These are phyloP conservation scores for Begonia peltatifolia DNA, from an alignment of 306 rosid genomes.

Conservation along the genomic window DNA sequence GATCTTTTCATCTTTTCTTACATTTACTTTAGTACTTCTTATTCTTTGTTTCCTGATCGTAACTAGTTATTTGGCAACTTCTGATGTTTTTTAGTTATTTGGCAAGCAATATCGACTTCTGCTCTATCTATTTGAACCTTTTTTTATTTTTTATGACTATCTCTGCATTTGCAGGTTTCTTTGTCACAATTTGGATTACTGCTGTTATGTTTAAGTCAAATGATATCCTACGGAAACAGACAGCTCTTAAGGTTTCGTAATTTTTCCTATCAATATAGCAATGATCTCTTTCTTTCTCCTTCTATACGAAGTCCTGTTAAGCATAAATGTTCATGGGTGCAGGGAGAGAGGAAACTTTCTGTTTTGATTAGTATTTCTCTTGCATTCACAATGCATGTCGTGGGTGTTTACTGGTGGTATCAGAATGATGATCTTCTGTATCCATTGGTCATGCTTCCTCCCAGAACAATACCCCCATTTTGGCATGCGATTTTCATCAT, in stretches of 20 bases:
- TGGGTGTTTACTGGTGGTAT: slow-evolving; percentile 95
- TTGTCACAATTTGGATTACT: slow-evolving; percentile 74
- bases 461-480: slow-evolving; percentile 76
- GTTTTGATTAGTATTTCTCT: slow-evolving; percentile 57
- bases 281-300: background rate
- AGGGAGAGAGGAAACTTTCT: slow-evolving; percentile 91
- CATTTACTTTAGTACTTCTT: background rate
- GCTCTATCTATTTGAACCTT: background rate
- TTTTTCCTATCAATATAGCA: background rate
- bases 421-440: slow-evolving; percentile 74
- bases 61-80: background rate
- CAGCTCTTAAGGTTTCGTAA: slow-evolving; percentile 57
- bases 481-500: slow-evolving; percentile 94
- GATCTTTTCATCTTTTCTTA: background rate
- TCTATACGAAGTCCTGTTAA: background rate
- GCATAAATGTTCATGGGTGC: slow-evolving; percentile 26
- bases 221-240: slow-evolving; percentile 76
- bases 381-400: slow-evolving; percentile 65
- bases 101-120: background rate
- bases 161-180: slow-evolving; percentile 27
- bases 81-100: slow-evolving; percentile 2
- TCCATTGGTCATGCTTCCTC: slow-evolving; percentile 90
- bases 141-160: background rate
- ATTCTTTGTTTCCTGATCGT: background rate
- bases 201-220: slow-evolving; percentile 89